Evolutionary conservation across 2,329 filamentous ascomycete species (phyloP), one percentile per base, ranked within the genome.

Genomic region (Anthostomella pinea): DNA sequence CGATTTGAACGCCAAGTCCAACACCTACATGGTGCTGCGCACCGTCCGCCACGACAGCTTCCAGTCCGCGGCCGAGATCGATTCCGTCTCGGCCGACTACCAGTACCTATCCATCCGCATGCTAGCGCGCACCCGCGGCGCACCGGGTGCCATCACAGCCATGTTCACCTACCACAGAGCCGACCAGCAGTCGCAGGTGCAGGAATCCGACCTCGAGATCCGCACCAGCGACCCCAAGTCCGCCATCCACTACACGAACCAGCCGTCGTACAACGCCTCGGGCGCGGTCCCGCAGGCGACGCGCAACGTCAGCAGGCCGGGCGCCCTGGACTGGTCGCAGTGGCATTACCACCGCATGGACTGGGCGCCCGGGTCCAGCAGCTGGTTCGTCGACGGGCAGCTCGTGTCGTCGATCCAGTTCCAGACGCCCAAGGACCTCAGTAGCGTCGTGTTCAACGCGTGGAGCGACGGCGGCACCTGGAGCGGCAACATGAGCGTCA

Each of bases 391-490:
- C 22, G 65, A 76, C 51, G 65, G 64, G 4, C 52, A 63, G 38
- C 55, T 68, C 43, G 63, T 67, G 20, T 62, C 66, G 2, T 60
- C 57, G 3, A 73, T 73, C 41, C 63, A 58, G 9, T 73, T 73
- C 52, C 68, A 69, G 28, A 69, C 72, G 10, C 72, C 72, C 1
- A 59, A 63, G 9, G 65, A 69, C 39, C 58, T 65, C n/a, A 65
- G 63, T 21, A 64, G 58, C 25, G 55, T 75, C 23, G 64, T 72
- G 25, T 64, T 75, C 52, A 75, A 76, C 51, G 63, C 68, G 53
- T 76, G 72, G 72, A 68, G 67, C 37, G 68, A 75, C 45, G 71
- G 72, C 18, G 72, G 72, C 5, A 58, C 57, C 23, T 76, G 72
- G 71, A 68, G 63, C 34, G 71, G 70, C 4, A 62, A 67, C 30